Conservation (phyloP, 2,329 filamentous ascomycete species). For the Cryoendolithus antarcticus region DNA sequence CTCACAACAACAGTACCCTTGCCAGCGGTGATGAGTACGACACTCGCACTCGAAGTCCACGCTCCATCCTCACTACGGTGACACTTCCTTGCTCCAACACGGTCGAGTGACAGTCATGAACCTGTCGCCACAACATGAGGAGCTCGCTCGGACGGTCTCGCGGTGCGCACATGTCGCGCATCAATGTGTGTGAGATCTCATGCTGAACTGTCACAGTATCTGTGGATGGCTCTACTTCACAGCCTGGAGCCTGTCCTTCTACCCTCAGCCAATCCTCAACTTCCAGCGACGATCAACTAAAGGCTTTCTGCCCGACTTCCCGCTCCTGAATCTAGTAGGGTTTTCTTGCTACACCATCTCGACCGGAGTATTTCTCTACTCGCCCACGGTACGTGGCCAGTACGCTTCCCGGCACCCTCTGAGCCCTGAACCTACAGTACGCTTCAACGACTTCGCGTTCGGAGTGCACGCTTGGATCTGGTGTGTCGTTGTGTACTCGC, state of each 20-base stretch:
- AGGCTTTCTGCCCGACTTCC: conserved; percentile 81
- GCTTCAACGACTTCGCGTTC: conserved; percentile 82
- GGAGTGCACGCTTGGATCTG: conserved; percentile 68
- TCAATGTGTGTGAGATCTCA: no score
- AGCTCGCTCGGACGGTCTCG: no score
- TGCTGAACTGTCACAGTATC: conserved; percentile 7
- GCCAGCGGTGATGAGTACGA: no score
- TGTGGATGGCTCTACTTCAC: conserved; percentile 19
- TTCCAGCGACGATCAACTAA: conserved; percentile 61
- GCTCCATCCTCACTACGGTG: no score
- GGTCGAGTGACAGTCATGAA: no score
- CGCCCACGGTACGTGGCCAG: conserved; percentile 61
- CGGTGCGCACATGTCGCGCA: no score
- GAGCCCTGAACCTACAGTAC: conserved; percentile 67
- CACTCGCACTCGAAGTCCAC: no score
- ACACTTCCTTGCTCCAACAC: no score
- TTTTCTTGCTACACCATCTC: conserved; percentile 56
- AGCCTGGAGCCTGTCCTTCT: conserved; percentile 71
- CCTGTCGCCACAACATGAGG: no score
- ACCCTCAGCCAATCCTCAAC: conserved; percentile 79
- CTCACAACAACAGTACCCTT: no score
- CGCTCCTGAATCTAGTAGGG: conserved; percentile 60
- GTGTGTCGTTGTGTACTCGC: conserved; percentile 60
- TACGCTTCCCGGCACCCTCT: conserved; percentile 69
- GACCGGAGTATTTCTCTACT: conserved; percentile 64